These are phyloP conservation scores for Sclerotinia spermophila DNA, from an alignment of 2,329 filamentous ascomycete species.

Conservation along the genomic window DNA sequence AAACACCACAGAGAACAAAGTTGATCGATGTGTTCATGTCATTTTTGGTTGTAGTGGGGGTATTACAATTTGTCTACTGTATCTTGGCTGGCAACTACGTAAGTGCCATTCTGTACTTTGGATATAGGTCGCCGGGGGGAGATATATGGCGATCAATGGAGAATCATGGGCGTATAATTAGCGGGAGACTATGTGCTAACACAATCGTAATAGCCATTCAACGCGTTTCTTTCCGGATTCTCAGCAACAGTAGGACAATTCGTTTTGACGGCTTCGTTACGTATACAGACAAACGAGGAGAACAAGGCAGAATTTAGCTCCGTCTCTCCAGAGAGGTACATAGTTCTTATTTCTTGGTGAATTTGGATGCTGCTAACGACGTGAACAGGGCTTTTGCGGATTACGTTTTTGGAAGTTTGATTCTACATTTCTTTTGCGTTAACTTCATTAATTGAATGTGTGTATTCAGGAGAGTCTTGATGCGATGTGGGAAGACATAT, in stretches of 20 bases:
- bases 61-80: constrained; percentile 91
- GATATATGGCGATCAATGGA: not conserved
- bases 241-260: constrained; percentile 94
- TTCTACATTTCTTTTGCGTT: constrained; percentile 97
- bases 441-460: constrained; percentile 92
- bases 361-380: constrained; percentile 22
- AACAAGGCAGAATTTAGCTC: constrained; percentile 75
- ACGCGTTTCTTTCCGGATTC: constrained; percentile 96
- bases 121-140: constrained; percentile 16
- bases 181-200: constrained; percentile 2
- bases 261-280: constrained; percentile 80
- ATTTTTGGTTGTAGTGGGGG: constrained; percentile 81
- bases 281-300: constrained; percentile 85
- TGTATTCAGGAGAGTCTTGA: constrained; percentile 19
- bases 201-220: constrained; percentile 72
- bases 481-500: not conserved
- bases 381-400: constrained; percentile 81
- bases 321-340: constrained; percentile 76
- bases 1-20: constrained; percentile 87
- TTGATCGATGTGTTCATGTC: constrained; percentile 87
- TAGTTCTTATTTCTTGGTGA: not conserved
- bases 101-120: constrained; percentile 42
- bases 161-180: not conserved
- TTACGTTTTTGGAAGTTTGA: constrained; percentile 89
- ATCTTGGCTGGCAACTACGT: constrained; percentile 92